Evolutionary conservation across 208 protist genomes (phyloP).

Genomic region (Dictyostelium gargantuum): DNA sequence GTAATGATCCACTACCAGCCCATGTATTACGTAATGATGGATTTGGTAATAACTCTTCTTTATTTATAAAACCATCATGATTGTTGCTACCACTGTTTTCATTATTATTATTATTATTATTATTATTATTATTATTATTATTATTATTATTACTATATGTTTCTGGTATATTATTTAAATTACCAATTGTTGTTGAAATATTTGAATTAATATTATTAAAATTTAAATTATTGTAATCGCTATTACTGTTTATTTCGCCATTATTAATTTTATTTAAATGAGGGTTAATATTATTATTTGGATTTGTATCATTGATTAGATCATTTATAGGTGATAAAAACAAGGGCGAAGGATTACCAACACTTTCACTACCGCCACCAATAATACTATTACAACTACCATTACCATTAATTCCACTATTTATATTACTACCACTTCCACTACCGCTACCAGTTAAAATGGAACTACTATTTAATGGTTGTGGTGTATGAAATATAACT

Average conservation of each 20-base stretch:
- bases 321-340: neutral
- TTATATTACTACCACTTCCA: too few species aligned
- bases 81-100: neutral
- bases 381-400: too few species aligned
- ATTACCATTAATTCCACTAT: too few species aligned
- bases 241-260: neutral
- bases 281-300: conserved; percentile 23
- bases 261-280: neutral
- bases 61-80: neutral
- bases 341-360: neutral
- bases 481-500: conserved; percentile 28
- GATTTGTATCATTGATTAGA: neutral
- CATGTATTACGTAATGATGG: neutral
- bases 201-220: neutral
- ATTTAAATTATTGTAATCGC: conserved; percentile 17
- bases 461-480: neutral
- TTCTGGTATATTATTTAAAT: neutral
- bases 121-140: neutral
- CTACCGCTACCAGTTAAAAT: too few species aligned
- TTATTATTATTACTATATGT: neutral
- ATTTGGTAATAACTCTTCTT: neutral
- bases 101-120: neutral
- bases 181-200: neutral
- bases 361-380: too few species aligned
- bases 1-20: too few species aligned